Base-by-base conservation (phyloP, 1,284 basidiomycete genomes). In the Ustilago bromivora region DNA sequence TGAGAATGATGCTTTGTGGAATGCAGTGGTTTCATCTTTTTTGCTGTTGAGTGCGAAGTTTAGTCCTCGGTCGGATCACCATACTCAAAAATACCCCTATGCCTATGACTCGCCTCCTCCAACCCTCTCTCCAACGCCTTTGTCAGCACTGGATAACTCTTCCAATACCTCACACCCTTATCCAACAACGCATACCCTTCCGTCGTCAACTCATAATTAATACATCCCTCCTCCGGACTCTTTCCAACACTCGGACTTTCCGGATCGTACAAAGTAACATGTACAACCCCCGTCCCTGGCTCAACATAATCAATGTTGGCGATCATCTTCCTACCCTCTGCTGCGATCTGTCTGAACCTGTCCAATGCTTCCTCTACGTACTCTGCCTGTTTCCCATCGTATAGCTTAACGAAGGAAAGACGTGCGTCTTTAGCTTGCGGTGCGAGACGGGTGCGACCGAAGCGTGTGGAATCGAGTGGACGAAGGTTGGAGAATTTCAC, bases 231-330 rank as follows among this genome's bases (percentile, higher is more conserved):
- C 49, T 80, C 82, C 3, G 78, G 78, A 23, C 69, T 66, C 47
- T 63, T 53, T 4, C 71, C 73, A 19, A 75, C 73, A 15, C 32
- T 32, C 4, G 81, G 73, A 43, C 61, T 71, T n/a, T 75, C 67
- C 6, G 82, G 81, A 59, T 84, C 81, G 57, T 82, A 84, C 54
- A 84, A 67, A 31, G 76, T 83, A 17, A 83, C 66, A 49, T 79
- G 78, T 12, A 70, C 17, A 9, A 66, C 10, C 23, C 61, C 63
- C 28, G 71, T 80, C 6, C 65, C 63, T n/a, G 73, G 66, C 46
- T 82, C 81, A 32, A 58, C 54, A 28, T 71, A 73, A 64, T 82
- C 82, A 55, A 84, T 80, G 71, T 83, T 82, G 41, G 82, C 82
- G 38, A 84, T 80, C 76, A 84, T 65, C 70, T 84, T 84, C 6